These are phyloP conservation scores for Neostapfia colusana DNA, from an alignment of 176 grass and related monocot genomes.

Conservation along the genomic window DNA sequence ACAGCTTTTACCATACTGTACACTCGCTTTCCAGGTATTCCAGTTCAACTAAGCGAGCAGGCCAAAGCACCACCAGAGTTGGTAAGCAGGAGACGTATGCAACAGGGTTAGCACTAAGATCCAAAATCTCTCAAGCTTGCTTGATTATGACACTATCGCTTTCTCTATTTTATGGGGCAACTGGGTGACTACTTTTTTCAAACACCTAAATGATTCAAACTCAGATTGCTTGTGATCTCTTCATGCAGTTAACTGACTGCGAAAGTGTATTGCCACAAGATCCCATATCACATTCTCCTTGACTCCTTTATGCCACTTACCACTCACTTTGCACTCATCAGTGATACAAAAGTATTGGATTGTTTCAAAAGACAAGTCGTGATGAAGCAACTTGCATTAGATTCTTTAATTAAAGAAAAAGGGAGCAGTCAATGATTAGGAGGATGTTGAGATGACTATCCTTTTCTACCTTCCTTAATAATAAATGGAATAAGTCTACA, in stretches of 20 bases:
- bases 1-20: constrained; percentile 33
- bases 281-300: constrained; percentile 24
- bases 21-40: constrained; percentile 42
- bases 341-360: constrained; percentile 18
- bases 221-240: constrained; percentile 25
- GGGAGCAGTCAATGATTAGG: constrained; percentile 49
- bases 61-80: constrained; percentile 31
- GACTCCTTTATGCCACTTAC: constrained; percentile 33
- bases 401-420: constrained; percentile 47
- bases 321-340: constrained; percentile 33
- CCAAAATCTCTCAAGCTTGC: constrained; percentile 28
- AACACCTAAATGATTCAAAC: constrained; percentile 14
- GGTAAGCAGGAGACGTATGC: constrained; percentile 27
- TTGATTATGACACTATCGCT: constrained; percentile 34
- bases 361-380: constrained; percentile 25
- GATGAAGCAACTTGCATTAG: constrained; percentile 31
- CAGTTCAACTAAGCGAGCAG: constrained; percentile 45
- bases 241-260: constrained; percentile 14
- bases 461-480: constrained; percentile 46
- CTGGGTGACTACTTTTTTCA: background rate
- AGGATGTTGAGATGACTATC: constrained; percentile 61
- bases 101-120: constrained; percentile 28
- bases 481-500: too few species aligned
- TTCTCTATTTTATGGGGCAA: constrained; percentile 28
- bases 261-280: constrained; percentile 34